Percentiles rank a stretch among this genome's conserved stretches.
Evolutionary conservation across 2,329 filamentous ascomycete species (phyloP).

Genomic region (Aspergillus quadrilineatus): DNA sequence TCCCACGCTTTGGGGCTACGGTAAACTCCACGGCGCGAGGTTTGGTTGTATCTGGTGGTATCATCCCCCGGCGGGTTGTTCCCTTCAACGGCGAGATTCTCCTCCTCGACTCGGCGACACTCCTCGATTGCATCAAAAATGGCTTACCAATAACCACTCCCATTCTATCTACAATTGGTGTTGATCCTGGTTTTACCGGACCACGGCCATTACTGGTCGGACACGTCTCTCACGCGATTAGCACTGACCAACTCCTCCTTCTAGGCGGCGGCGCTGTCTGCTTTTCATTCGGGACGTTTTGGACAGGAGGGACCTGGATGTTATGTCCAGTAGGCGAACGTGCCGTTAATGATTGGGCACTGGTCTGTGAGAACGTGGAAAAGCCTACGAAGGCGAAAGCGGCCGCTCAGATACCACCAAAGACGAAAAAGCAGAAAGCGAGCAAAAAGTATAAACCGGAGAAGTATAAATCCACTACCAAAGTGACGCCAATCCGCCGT

Average conservation of each 20-base stretch:
- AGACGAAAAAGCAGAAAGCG: conserved; percentile 11
- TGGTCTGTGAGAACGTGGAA: conserved; percentile 23
- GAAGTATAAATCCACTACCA: conserved; percentile 17
- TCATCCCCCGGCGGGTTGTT: conserved; percentile 40
- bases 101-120: conserved; percentile 30
- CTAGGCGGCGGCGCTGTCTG: conserved; percentile 81
- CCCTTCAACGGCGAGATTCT: conserved; percentile 56
- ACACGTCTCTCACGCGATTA: conserved; percentile 54
- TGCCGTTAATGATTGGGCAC: conserved; percentile 33
- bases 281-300: conserved; percentile 86
- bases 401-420: too few relatives aligned
- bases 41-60: conserved; percentile 55
- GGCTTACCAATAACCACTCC: conserved; percentile 21
- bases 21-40: conserved; percentile 47
- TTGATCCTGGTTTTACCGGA: conserved; percentile 29
- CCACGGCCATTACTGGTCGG: conserved; percentile 70
- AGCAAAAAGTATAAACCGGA: not conserved
- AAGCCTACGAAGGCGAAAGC: conserved; percentile 14
- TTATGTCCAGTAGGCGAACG: conserved; percentile 36
- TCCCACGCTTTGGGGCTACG: conserved; percentile 53
- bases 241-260: conserved; percentile 57
- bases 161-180: conserved; percentile 29
- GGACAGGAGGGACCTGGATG: conserved; percentile 65
- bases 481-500: conserved; percentile 48
- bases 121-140: conserved; percentile 21